These are phyloP conservation scores for Graphilbum fragrans DNA, from an alignment of 2,329 filamentous ascomycete genomes.

Conservation along the genomic window DNA sequence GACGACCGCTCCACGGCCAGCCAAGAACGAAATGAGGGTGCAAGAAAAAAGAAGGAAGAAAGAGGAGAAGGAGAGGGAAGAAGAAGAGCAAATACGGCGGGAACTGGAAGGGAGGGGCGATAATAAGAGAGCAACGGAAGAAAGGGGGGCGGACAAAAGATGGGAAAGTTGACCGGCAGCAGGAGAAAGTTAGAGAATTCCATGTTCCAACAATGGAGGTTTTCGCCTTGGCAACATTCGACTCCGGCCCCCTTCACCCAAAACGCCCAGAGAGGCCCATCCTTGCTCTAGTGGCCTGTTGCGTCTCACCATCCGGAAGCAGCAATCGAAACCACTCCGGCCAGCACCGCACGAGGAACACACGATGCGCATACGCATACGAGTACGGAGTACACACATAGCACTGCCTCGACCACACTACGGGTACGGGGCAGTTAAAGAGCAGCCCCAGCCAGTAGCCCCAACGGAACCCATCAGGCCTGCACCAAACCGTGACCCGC, in stretches of 20 bases:
- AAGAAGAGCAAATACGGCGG: not conserved
- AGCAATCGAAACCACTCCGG: not conserved
- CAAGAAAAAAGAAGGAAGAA: not conserved
- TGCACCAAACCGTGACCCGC: not conserved
- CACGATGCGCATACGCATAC: too few species aligned
- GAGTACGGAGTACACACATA: too few species aligned
- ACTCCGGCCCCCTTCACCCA: too few species aligned
- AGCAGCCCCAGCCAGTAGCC: too few species aligned
- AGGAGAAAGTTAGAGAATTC: too few species aligned
- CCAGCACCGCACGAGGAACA: too few species aligned
- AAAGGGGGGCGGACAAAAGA: not conserved
- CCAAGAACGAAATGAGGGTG: conserved; percentile 2
- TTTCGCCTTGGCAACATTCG: too few species aligned
- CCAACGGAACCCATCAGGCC: not conserved
- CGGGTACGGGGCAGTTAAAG: too few species aligned
- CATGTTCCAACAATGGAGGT: too few species aligned
- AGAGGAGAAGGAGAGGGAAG: not conserved
- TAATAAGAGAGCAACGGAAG: not conserved
- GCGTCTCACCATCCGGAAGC: conserved; percentile 5
- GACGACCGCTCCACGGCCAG: conserved; percentile 10
- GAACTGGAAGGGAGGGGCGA: not conserved
- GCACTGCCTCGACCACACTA: too few species aligned
- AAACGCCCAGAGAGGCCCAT: not conserved
- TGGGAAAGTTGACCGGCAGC: not conserved
- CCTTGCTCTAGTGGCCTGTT: not conserved